These are phyloP conservation scores for Ceriops tagal DNA, from an alignment of 345 rosid species.

Conservation along the genomic window DNA sequence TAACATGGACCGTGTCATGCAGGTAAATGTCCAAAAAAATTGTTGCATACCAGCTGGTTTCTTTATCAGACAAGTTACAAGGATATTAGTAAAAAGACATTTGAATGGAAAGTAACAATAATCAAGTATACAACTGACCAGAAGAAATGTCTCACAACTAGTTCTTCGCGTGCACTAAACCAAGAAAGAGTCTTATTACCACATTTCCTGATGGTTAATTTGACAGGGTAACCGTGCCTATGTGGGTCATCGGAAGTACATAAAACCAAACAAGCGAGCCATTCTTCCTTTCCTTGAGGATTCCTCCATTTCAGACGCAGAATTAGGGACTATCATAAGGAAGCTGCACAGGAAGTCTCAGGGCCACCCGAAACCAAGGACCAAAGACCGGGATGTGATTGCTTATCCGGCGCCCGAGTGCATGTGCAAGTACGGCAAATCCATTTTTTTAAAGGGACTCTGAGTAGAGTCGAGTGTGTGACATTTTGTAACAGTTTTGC, in stretches of 20 bases:
- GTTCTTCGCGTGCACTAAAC: too few species aligned
- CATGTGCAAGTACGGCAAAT: conserved; percentile 48
- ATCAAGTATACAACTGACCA: too few species aligned
- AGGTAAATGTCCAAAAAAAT: conserved; percentile 25
- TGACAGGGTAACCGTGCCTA: conserved; percentile 69
- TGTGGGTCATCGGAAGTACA: conserved; percentile 63
- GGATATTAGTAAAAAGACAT: too few species aligned
- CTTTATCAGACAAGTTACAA: not conserved
- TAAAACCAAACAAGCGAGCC: conserved; percentile 66
- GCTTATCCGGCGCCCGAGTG: conserved; percentile 75
- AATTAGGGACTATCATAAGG: conserved; percentile 43
- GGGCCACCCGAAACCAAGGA: conserved; percentile 58
- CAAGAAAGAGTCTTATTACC: not conserved
- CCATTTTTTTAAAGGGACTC: conserved; percentile 15
- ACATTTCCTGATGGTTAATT: not conserved
- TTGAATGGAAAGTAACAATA: too few species aligned
- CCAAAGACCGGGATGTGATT: conserved; percentile 53
- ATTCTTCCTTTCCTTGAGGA: conserved; percentile 60
- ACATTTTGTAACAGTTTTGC: conserved; percentile 3
- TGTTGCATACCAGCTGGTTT: not conserved
- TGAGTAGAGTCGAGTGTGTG: not conserved
- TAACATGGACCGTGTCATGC: conserved; percentile 76
- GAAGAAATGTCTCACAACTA: too few species aligned
- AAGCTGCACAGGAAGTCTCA: conserved; percentile 53
- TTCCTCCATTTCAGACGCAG: conserved; percentile 43